Evolutionary conservation across 2,329 filamentous ascomycete genomes (phyloP).

Genomic region (Cladosporium sp.): DNA sequence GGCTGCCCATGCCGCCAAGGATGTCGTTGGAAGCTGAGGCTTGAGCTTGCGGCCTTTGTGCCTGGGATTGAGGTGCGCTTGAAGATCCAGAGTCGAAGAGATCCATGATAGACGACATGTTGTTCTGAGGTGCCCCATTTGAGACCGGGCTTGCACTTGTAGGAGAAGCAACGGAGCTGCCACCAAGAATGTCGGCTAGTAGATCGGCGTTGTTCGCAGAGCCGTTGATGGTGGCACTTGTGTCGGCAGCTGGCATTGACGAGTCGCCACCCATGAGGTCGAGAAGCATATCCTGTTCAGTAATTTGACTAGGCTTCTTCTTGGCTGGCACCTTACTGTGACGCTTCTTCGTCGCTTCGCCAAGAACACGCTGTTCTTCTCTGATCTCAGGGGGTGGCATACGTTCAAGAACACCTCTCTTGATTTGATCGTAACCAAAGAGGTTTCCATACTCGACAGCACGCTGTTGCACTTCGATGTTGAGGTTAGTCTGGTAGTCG

Average conservation of each 20-base stretch:
- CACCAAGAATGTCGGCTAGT: slow-evolving; percentile 83
- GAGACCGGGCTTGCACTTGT: slow-evolving; percentile 26
- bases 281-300: slow-evolving; percentile 84
- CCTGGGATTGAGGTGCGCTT: slow-evolving; percentile 36
- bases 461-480: slow-evolving; percentile 93
- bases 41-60: slow-evolving; percentile 30
- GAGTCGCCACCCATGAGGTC: slow-evolving; percentile 80
- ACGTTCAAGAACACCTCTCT: slow-evolving; percentile 86
- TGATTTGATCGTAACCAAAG: slow-evolving; percentile 84
- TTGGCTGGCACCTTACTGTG: slow-evolving; percentile 59
- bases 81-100: slow-evolving; percentile 60
- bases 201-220: slow-evolving; percentile 71
- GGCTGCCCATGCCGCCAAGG: slow-evolving; percentile 40
- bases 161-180: slow-evolving; percentile 46
- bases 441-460: slow-evolving; percentile 93
- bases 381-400: slow-evolving; percentile 98
- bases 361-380: slow-evolving; percentile 86
- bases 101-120: slow-evolving; percentile 73
- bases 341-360: slow-evolving; percentile 61
- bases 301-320: slow-evolving; percentile 72
- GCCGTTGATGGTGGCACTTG: slow-evolving; percentile 52
- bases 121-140: slow-evolving; percentile 18
- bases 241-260: slow-evolving; percentile 56
- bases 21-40: slow-evolving; percentile 38
- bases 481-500: slow-evolving; percentile 76